Evolutionary conservation across 805 yeast species (phyloP), one percentile per base, ranked within the genome.

Genomic region (Candida morakotiae): DNA sequence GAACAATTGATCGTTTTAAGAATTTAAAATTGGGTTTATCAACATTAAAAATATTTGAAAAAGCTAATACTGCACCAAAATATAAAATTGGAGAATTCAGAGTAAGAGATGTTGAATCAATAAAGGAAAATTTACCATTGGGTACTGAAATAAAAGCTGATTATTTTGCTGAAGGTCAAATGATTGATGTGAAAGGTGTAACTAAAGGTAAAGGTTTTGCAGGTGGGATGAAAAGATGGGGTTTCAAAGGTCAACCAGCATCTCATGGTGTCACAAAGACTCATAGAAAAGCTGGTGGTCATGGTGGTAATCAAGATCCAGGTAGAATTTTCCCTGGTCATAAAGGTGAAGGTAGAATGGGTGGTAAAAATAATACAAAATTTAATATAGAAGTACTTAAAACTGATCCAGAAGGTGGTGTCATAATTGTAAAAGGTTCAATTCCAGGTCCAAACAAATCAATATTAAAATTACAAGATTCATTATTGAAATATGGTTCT

Each of bases 341-440:
- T 68, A 91, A 88, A 65, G 91, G 93, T 98, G 95, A 98, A 25
- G 98, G 98, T 47, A 85, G 86, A 61, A 83, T 89, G 93, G 98
- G 98, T 48, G 81, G 77, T 44, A 71, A 75, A 38, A 71, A 69
- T 49, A 75, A 77, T 43, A 91, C 98, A 3, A 75, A 79, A 18
- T 84, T 80, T 58, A 89, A 87, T 58, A 71, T 80, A 18, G 73
- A 81, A 55, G 81, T 93, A 16, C 67, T 93, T 53, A 84, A 83
- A 55, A 82, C 82, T 9, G 89, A 86, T 57, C 87, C 82, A 31
- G 88, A 75, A 36, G 78, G 81, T 39, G 96, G 95, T 9, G 80
- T 87, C 39, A 67, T 93, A 35, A 67, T 89, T 35, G 81, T 89
- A 31, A 85, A 85, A 66, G 98, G 98, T 25, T 81, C 83, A 42